Evolutionary conservation across 23 red algal genomes (phyloP), one percentile per base, ranked within the genome.

Genomic region (Agarophyton chilense): DNA sequence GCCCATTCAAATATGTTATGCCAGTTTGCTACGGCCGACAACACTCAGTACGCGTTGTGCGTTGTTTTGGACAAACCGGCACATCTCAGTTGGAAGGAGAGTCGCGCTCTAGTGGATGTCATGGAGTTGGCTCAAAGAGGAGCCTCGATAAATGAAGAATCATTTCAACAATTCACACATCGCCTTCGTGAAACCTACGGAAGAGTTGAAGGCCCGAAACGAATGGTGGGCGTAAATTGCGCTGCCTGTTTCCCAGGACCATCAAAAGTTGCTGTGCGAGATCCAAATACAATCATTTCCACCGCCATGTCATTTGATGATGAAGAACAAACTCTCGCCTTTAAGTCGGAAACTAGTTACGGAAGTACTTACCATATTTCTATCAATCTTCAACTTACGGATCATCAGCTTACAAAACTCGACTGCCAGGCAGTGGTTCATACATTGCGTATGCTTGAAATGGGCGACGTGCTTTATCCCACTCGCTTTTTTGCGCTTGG

Each of bases 21-120:
- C 18, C 68, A 49, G 9, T 74, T 45, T 39, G 16, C 38, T 13
- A 74, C 68, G 24, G 68, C 68, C 36, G 68, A 74, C 24, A 1
- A 33, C 41, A 74, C 39, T 25, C 40, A 43, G 43, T 74, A 74
- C 17, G 77, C 88, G 33, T 13, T 92, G 14, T 45, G 70, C 51
- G 21, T 92, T 13, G 77, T 92, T 33, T 34, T 92, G 17, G 49
- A 39, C 21, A 51, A 92, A 28, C 52, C 76, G 31, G 43, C 46
- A 14, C 31, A 24, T 57, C 61, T 92, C 55, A 55, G 53, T 31
- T 92, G 88, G 88, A 81, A 67, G 43, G 88, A 82, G 53, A 83
- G 88, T 39, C 77, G 63, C 18, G 72, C 73, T n/a, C 26, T 92
- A 2, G 35, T 28, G 10, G 77, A 83, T 18, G 76, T 57, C 44